Conservation (phyloP, 306 rosid genomes). For the Sicyos baderoa region DNA sequence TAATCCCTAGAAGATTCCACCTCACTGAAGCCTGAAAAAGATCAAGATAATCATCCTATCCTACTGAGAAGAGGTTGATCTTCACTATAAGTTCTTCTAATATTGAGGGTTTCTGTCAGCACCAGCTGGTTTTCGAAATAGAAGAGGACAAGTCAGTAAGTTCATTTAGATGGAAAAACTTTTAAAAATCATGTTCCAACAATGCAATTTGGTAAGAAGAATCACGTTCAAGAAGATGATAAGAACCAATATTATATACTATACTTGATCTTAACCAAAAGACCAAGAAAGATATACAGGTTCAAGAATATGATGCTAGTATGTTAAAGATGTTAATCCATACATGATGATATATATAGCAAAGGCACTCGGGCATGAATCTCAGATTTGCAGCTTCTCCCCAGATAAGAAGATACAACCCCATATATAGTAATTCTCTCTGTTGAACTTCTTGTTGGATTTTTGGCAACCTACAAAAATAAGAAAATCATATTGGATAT, state of each 20-base stretch:
- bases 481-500: conserved; percentile 15
- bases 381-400: conserved; percentile 98
- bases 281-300: not conserved
- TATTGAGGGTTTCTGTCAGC: too few species aligned
- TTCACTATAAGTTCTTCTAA: too few species aligned
- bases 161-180: too few species aligned
- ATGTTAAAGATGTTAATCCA: conserved; percentile 17
- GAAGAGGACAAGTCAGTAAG: too few species aligned
- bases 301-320: not conserved
- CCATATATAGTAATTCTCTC: conserved; percentile 81
- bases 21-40: too few species aligned
- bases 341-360: conserved; percentile 96
- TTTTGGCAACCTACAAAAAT: conserved; percentile 70
- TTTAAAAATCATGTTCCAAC: not conserved
- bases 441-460: conserved; percentile 98
- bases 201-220: not conserved
- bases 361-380: conserved; percentile 99
- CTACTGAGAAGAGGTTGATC: too few species aligned
- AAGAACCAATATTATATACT: not conserved
- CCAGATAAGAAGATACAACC: conserved; percentile 96
- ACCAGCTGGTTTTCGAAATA: too few species aligned
- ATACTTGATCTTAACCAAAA: not conserved
- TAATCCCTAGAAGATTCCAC: too few species aligned
- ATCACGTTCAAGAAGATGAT: not conserved
- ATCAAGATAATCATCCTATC: too few species aligned